Percentiles rank a stretch among this genome's conserved stretches.
phyloP scores from a whole-genome alignment of 1,284 basidiomycete species.

The Anthracocystis setariae region DNA sequence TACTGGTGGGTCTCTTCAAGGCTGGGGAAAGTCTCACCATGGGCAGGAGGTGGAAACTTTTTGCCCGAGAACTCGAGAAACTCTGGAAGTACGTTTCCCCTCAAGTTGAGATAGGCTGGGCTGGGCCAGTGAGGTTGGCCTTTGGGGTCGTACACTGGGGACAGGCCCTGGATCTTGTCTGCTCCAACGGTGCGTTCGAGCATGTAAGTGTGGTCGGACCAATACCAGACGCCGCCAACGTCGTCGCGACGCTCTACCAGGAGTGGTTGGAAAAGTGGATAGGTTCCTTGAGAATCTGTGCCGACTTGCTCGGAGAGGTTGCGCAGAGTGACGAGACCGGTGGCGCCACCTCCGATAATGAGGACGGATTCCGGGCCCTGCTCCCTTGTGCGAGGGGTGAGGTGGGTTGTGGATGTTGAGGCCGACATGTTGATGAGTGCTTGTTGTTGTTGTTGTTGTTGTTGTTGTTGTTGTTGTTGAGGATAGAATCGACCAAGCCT shows the following conservation, averaged over 20 bases:
- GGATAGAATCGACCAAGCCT: no score
- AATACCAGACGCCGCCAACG: conserved; percentile 63
- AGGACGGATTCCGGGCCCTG: conserved; percentile 40
- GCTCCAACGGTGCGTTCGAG: conserved; percentile 32
- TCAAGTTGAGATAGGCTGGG: conserved; percentile 56
- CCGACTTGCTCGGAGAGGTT: conserved; percentile 37
- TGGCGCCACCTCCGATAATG: conserved; percentile 60
- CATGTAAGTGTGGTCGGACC: conserved; percentile 36
- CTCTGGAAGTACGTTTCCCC: conserved; percentile 60
- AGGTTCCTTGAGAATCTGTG: conserved; percentile 13
- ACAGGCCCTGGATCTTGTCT: conserved; percentile 24
- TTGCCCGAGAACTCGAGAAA: conserved; percentile 53
- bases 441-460: no score
- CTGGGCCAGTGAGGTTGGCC: conserved; percentile 55
- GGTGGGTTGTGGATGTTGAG: conserved; percentile 1
- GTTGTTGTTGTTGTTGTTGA: no score
- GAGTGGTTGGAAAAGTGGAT: conserved; percentile 31
- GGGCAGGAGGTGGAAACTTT: conserved; percentile 36
- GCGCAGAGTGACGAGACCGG: conserved; percentile 56
- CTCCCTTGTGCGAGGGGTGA: conserved; percentile 18
- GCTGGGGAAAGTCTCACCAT: conserved; percentile 54
- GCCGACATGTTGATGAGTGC: not conserved
- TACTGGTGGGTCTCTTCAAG: conserved; percentile 55
- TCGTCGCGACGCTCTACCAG: conserved; percentile 55
- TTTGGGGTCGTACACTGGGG: conserved; percentile 27